A percentile compares a stretch with the other conserved stretches of the same genome.
Conservation (phyloP, 805 yeast genomes). For the Scheffersomyces coipomensis region DNA sequence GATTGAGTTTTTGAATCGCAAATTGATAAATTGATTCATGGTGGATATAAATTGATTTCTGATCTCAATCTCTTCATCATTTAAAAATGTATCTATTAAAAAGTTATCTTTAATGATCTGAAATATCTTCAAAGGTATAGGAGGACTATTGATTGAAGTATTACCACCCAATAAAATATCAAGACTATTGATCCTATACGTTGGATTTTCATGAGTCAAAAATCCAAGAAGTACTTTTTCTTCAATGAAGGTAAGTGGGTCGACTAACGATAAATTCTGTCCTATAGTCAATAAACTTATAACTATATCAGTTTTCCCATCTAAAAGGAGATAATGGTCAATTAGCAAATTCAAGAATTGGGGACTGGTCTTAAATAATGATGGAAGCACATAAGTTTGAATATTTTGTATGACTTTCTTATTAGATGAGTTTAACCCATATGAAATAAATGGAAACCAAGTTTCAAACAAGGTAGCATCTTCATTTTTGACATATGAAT, state of each 20-base stretch:
- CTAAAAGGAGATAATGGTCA: conserved; percentile 20
- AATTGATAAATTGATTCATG: conserved; percentile 56
- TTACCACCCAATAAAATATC: conserved; percentile 61
- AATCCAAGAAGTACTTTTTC: conserved; percentile 15
- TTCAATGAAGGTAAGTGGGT: conserved; percentile 6
- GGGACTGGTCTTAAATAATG: conserved; percentile 54
- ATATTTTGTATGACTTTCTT: conserved; percentile 43
- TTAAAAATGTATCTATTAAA: conserved; percentile 48
- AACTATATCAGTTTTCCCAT: conserved; percentile 35
- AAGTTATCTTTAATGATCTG: conserved; percentile 38
- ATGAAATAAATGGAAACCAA: conserved; percentile 48
- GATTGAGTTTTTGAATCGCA: conserved; percentile 65
- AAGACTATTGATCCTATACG: conserved; percentile 52
- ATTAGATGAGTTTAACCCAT: conserved; percentile 24
- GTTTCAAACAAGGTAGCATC: conserved; percentile 45
- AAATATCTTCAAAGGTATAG: conserved; percentile 47
- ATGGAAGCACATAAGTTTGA: conserved; percentile 60
- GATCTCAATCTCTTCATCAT: conserved; percentile 66
- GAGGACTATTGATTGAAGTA: conserved; percentile 49
- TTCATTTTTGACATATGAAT: conserved; percentile 21
- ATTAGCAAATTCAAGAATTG: conserved; percentile 20
- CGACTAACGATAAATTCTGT: conserved; percentile 43
- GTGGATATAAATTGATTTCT: conserved; percentile 65
- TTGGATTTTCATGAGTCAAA: conserved; percentile 45
- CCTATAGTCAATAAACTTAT: conserved; percentile 63